Conservation (phyloP, 306 rosid species). For the Vicia villosa region DNA sequence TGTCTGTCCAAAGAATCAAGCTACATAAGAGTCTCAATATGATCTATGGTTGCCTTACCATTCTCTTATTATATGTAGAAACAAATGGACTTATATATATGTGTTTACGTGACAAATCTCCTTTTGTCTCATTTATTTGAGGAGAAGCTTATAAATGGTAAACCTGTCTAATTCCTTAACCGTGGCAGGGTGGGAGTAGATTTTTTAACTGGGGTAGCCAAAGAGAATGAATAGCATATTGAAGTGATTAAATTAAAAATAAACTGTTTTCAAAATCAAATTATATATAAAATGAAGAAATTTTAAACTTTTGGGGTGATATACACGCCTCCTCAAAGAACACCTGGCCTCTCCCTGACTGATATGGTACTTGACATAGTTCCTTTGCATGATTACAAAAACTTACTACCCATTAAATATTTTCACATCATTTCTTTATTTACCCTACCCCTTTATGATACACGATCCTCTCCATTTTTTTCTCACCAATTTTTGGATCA, state of each 20-base stretch:
- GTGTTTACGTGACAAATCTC: constrained; percentile 22
- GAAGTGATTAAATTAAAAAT: neutral
- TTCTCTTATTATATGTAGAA: constrained; percentile 11
- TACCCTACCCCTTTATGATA: neutral
- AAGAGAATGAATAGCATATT: neutral
- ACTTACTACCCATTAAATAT: neutral
- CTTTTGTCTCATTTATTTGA: constrained; percentile 28
- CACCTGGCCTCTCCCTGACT: neutral
- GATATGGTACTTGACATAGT: neutral
- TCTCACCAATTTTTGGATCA: too few species aligned
- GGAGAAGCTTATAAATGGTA: constrained; percentile 24
- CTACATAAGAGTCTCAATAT: constrained; percentile 25
- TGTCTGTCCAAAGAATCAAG: constrained; percentile 14
- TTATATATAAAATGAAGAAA: neutral
- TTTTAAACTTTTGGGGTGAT: neutral
- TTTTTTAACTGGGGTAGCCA: neutral
- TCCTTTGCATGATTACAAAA: constrained; percentile 11
- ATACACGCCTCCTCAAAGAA: constrained; percentile 4
- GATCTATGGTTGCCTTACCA: constrained; percentile 23
- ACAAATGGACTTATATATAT: neutral
- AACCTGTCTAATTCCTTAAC: constrained; percentile 3
- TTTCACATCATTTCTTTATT: neutral
- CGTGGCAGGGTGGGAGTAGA: constrained; percentile 6
- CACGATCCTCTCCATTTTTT: too few species aligned
- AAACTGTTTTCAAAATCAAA: neutral